Evolutionary conservation across 1,284 basidiomycete genomes (phyloP).

Genomic region (Cutaneotrichosporon sp.): DNA sequence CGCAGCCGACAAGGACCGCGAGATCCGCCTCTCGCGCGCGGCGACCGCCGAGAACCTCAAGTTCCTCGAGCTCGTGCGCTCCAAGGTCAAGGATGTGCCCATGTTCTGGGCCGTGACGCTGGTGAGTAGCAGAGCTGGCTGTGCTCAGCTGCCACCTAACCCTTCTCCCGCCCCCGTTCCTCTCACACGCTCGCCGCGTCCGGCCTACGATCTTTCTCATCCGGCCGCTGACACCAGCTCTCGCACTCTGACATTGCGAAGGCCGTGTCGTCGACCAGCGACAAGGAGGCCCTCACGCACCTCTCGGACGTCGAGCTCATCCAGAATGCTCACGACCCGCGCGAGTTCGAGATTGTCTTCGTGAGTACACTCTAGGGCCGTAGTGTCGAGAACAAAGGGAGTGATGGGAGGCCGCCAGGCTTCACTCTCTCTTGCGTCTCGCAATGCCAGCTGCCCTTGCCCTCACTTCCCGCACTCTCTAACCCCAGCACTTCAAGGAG

Average conservation of each 20-base stretch:
- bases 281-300: constrained; percentile 48
- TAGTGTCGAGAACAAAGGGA: too few species aligned
- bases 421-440: too few species aligned
- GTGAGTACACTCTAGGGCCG: constrained; percentile 36
- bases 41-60: constrained; percentile 31
- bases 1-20: constrained; percentile 38
- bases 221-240: constrained; percentile 28
- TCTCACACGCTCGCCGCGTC: not conserved
- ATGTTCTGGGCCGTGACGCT: constrained; percentile 46
- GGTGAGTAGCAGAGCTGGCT: too few species aligned
- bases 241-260: constrained; percentile 30
- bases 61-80: constrained; percentile 32
- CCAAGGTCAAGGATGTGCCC: constrained; percentile 40
- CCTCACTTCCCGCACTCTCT: not conserved
- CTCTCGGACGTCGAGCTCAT: constrained; percentile 48
- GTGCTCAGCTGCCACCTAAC: too few species aligned
- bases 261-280: constrained; percentile 34
- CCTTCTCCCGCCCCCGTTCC: not conserved
- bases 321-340: constrained; percentile 48
- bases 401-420: too few species aligned
- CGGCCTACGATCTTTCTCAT: too few species aligned
- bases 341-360: constrained; percentile 50
- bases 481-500: constrained; percentile 46
- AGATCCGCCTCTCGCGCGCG: constrained; percentile 32
- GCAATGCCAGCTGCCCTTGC: too few species aligned